phyloP scores from a whole-genome alignment of 768 basidiomycete species.

The Gyrodon lividus region DNA sequence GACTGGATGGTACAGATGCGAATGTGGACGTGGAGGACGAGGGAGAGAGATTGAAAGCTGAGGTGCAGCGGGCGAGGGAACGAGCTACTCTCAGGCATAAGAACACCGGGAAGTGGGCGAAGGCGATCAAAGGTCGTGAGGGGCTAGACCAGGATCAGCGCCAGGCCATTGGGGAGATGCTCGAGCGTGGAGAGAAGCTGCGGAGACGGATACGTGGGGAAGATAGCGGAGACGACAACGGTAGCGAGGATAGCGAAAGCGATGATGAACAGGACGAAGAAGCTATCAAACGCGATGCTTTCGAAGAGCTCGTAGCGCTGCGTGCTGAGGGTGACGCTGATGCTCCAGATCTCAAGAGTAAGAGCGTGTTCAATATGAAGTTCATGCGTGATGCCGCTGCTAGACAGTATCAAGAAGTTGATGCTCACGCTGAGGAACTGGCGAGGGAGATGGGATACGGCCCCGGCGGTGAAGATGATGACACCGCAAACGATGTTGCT shows the following conservation, averaged over 20 bases:
- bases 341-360: constrained; percentile 38
- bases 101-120: constrained; percentile 86
- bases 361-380: constrained; percentile 91
- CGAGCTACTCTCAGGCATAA: constrained; percentile 88
- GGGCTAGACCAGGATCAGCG: constrained; percentile 64
- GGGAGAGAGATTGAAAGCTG: constrained; percentile 58
- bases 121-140: constrained; percentile 65
- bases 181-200: constrained; percentile 77
- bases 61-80: constrained; percentile 81
- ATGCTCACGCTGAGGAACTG: constrained; percentile 71
- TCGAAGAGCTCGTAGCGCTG: constrained; percentile 69
- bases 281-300: constrained; percentile 61
- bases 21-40: constrained; percentile 44
- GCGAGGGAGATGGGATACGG: constrained; percentile 60
- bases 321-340: constrained; percentile 38
- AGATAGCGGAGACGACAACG: constrained; percentile 51
- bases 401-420: constrained; percentile 54
- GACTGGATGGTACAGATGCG: constrained; percentile 47
- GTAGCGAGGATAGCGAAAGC: constrained; percentile 44
- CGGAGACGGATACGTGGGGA: constrained; percentile 72
- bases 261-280: constrained; percentile 41
- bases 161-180: constrained; percentile 80
- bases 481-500: constrained; percentile 26
- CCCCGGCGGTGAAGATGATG: constrained; percentile 32
- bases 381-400: constrained; percentile 95